These are phyloP conservation scores for Tulasnella sp. DNA, from an alignment of 768 basidiomycete genomes.

Conservation along the genomic window DNA sequence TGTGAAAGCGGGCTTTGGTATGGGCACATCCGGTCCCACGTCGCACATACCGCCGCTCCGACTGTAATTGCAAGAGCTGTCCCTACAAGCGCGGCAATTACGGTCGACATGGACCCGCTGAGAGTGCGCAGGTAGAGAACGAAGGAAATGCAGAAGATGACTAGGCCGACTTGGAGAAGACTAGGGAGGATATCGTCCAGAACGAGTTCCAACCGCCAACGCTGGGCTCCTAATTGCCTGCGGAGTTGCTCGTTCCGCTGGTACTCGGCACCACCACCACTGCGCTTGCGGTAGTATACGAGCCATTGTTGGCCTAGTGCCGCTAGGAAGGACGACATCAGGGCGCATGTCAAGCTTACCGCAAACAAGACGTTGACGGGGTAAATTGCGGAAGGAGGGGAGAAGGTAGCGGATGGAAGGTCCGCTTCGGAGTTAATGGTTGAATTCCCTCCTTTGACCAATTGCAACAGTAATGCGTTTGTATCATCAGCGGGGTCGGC, in stretches of 20 bases:
- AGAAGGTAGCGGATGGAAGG: too few relatives aligned
- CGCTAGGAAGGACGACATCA: neutral
- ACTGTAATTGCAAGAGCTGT: too few relatives aligned
- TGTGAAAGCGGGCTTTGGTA: neutral
- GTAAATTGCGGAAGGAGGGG: neutral
- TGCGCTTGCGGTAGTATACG: neutral
- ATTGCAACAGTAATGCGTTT: neutral
- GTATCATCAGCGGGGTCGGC: neutral
- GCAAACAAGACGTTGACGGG: neutral
- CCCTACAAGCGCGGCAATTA: too few relatives aligned
- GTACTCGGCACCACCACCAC: neutral
- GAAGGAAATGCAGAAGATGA: too few relatives aligned
- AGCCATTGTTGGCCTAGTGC: neutral
- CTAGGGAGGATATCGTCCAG: too few relatives aligned
- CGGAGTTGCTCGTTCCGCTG: neutral
- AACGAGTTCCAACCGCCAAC: neutral
- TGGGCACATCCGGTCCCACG: neutral
- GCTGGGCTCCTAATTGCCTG: neutral
- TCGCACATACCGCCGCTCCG: neutral
- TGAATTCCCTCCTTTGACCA: neutral
- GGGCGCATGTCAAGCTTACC: neutral
- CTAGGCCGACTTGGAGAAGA: too few relatives aligned
- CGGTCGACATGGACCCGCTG: too few relatives aligned
- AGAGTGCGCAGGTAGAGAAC: too few relatives aligned
- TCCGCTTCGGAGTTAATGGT: neutral